Evolutionary conservation across 495 filamentous ascomycete species (phyloP), one percentile per base, ranked within the genome.

Genomic region (Neurospora cerealis): DNA sequence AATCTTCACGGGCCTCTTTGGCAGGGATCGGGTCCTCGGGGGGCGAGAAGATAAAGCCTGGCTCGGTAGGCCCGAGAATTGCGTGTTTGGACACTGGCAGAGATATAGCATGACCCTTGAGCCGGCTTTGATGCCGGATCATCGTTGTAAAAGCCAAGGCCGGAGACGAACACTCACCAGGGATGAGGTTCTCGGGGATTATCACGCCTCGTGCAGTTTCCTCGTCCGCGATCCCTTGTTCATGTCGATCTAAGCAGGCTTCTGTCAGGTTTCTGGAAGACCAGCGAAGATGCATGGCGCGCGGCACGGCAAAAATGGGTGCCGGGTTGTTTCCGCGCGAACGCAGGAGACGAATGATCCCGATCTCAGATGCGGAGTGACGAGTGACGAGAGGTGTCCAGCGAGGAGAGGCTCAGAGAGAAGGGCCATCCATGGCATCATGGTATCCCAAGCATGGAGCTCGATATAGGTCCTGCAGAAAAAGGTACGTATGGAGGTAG

Each of bases 231-330:
- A 66, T 66, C 28, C 54, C 54, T 66, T 66, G 54, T 66, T 66
- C 28, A 66, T 66, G 34, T 34, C 32, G 28, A 66, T 66, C 7
- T 3, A 66, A 66, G 28, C 54, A 66, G 24, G 54, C 37, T 76
- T 76, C 75, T 74, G 41, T 71, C 44, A 39, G 46, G 28, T 46
- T 78, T 76, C 76, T 76, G 75, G 75, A 76, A 78, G 75, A 24
- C 69, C 71, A 36, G 69, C 28, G 39, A 54, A 69, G 60, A 69
- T 70, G 72, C 39, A 32, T 69, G 39, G 69, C 39, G 72, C 66
- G 72, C 54, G 69, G 66, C 60, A 37, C 72, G 72, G 54, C 15
- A 34, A 66, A 60, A 62, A 19, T 28, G 24, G 28, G 54, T 66
- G 15, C 28, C 54, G 28, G 54, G 54, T 32, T 19, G 54, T 66